Percentiles rank a stretch among this genome's conserved stretches.
These are phyloP conservation scores for Monosporascus sp. DNA, from an alignment of 2,329 filamentous ascomycete genomes.

Conservation along the genomic window DNA sequence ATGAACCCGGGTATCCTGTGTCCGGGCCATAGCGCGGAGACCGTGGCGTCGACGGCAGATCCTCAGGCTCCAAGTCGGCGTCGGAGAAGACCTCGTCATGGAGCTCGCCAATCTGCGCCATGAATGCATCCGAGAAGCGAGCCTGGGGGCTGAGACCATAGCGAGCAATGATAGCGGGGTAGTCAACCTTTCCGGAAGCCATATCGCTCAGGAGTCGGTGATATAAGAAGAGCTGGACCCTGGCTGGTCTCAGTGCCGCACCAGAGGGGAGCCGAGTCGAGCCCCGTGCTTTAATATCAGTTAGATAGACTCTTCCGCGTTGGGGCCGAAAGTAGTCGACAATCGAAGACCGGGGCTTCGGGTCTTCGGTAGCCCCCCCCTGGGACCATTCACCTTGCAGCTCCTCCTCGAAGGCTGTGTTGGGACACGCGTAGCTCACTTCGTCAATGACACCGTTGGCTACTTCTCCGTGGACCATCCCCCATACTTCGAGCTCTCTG, in stretches of 20 bases:
- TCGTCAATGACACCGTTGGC: slow-evolving; percentile 90
- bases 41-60: slow-evolving; percentile 24
- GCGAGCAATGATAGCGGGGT: slow-evolving; percentile 62
- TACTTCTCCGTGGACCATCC: slow-evolving; percentile 72
- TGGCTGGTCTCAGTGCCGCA: slow-evolving; percentile 65
- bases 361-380: slow-evolving; percentile 7
- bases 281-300: slow-evolving; percentile 82
- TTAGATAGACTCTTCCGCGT: slow-evolving; percentile 58
- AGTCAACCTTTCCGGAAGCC: slow-evolving; percentile 65
- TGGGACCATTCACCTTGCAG: slow-evolving; percentile 36
- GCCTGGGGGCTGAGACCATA: slow-evolving; percentile 64
- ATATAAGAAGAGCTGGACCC: slow-evolving; percentile 87
- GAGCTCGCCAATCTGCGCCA: slow-evolving; percentile 66
- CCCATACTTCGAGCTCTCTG: slow-evolving; percentile 80
- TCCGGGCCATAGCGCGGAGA: slow-evolving; percentile 19
- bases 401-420: slow-evolving; percentile 62
- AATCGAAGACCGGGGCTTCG: slow-evolving; percentile 33
- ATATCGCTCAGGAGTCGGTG: slow-evolving; percentile 77
- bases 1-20: slow-evolving; percentile 17
- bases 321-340: slow-evolving; percentile 34
- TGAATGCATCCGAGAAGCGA: slow-evolving; percentile 73
- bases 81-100: slow-evolving; percentile 63
- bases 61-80: slow-evolving; percentile 19
- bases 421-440: slow-evolving; percentile 71
- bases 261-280: slow-evolving; percentile 60